These are phyloP conservation scores for Glycine soja DNA, from an alignment of 306 rosid species.

Conservation along the genomic window DNA sequence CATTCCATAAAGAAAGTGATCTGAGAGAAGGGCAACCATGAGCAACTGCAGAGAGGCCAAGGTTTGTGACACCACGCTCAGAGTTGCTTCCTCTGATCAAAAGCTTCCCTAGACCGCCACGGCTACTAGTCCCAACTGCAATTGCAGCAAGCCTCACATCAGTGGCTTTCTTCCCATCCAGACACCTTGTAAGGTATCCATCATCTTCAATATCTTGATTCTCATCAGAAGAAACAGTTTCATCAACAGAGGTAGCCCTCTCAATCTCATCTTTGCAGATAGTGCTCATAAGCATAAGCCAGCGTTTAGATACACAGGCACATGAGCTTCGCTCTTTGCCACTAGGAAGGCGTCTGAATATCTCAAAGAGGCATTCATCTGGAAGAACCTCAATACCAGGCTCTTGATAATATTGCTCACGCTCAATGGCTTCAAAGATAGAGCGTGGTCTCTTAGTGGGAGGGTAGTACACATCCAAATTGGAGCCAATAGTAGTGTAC, in stretches of 20 bases:
- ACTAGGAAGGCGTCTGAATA: constrained; percentile 67
- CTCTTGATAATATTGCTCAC: constrained; percentile 52
- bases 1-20: constrained; percentile 82
- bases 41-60: constrained; percentile 79
- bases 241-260: constrained; percentile 45
- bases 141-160: constrained; percentile 88
- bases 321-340: constrained; percentile 78
- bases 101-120: constrained; percentile 91
- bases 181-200: constrained; percentile 82
- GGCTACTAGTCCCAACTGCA: constrained; percentile 81
- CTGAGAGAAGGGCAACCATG: constrained; percentile 81
- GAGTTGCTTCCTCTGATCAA: constrained; percentile 77
- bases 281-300: constrained; percentile 83
- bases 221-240: constrained; percentile 53
- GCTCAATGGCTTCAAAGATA: constrained; percentile 38
- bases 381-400: constrained; percentile 77
- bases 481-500: constrained; percentile 63
- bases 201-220: constrained; percentile 63
- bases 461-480: constrained; percentile 66
- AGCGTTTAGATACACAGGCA: constrained; percentile 81
- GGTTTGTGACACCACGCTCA: constrained; percentile 66
- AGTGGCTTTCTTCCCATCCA: constrained; percentile 93
- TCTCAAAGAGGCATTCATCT: constrained; percentile 91
- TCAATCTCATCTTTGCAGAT: constrained; percentile 64
- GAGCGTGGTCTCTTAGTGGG: constrained; percentile 76